Conservation (phyloP, 495 filamentous ascomycete species). For the Parathielavia appendiculata region DNA sequence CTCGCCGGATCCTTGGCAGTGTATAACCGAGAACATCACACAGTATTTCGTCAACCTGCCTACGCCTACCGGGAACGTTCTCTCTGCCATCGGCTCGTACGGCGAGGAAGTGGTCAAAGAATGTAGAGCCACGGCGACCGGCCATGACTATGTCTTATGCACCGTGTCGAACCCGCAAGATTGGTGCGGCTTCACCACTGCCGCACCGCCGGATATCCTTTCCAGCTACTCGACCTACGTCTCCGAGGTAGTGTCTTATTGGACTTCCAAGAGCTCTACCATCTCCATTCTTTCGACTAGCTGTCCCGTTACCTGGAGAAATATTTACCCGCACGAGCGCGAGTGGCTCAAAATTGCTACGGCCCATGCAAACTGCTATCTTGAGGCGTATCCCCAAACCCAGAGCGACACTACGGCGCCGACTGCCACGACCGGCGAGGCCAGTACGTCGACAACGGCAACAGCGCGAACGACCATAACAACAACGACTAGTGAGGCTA, state of each 20-base stretch:
- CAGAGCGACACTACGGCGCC: neutral
- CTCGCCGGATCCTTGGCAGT: conserved; percentile 5
- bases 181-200: conserved; percentile 3
- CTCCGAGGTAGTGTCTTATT: too few relatives aligned
- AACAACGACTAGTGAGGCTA: neutral
- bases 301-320: conserved; percentile 2
- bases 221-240: too few relatives aligned
- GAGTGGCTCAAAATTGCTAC: neutral
- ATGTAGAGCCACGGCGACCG: neutral
- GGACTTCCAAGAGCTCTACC: too few relatives aligned
- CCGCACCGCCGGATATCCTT: neutral
- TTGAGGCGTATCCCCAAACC: too few relatives aligned
- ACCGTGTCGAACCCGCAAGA: neutral
- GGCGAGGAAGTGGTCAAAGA: neutral
- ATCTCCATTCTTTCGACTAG: neutral
- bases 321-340: neutral
- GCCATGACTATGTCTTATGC: neutral
- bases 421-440: neutral
- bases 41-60: conserved; percentile 4
- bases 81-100: neutral
- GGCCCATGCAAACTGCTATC: conserved; percentile 2
- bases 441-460: neutral
- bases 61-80: neutral
- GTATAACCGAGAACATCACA: conserved; percentile 3
- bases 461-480: neutral